These are phyloP conservation scores for Pancytospora epiphaga DNA, from an alignment of 371 early-diverging fungal species.

Conservation along the genomic window DNA sequence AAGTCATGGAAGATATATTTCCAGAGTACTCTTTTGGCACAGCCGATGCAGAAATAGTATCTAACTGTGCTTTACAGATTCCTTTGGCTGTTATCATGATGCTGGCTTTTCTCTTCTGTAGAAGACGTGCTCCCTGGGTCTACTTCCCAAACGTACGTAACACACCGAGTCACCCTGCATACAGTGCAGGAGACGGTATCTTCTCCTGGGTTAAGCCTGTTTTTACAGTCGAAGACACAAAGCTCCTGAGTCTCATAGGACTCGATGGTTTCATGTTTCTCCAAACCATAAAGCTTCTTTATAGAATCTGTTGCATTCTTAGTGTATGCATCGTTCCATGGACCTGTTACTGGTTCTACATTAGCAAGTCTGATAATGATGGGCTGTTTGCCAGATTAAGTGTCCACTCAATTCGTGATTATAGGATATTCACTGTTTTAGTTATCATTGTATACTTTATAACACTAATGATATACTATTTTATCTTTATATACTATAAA, in stretches of 20 bases:
- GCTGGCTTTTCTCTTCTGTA: constrained; percentile 45
- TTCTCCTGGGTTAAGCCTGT: constrained; percentile 58
- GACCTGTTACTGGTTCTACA: constrained; percentile 44
- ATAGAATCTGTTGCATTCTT: constrained; percentile 51
- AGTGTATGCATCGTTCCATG: constrained; percentile 43
- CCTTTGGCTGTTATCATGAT: constrained; percentile 18
- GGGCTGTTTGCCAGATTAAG: constrained; percentile 20
- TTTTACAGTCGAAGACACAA: constrained; percentile 47
- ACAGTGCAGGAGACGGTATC: constrained; percentile 37
- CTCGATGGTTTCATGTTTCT: constrained; percentile 61
- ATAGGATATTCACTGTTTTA: neutral
- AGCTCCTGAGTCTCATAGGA: constrained; percentile 55
- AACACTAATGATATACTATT: constrained; percentile 50
- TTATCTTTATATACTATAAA: constrained; percentile 60
- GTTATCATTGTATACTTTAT: constrained; percentile 41
- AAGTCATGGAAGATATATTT: neutral
- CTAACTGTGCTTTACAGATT: constrained; percentile 51
- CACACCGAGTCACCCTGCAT: constrained; percentile 57
- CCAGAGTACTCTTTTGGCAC: neutral
- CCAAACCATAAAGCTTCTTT: constrained; percentile 59
- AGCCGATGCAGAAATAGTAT: constrained; percentile 45
- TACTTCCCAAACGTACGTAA: constrained; percentile 56
- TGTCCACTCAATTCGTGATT: neutral
- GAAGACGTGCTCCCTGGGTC: constrained; percentile 55
- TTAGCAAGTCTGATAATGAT: constrained; percentile 17